phyloP scores from a whole-genome alignment of 1,284 basidiomycete genomes.

The Irpex sp. region DNA sequence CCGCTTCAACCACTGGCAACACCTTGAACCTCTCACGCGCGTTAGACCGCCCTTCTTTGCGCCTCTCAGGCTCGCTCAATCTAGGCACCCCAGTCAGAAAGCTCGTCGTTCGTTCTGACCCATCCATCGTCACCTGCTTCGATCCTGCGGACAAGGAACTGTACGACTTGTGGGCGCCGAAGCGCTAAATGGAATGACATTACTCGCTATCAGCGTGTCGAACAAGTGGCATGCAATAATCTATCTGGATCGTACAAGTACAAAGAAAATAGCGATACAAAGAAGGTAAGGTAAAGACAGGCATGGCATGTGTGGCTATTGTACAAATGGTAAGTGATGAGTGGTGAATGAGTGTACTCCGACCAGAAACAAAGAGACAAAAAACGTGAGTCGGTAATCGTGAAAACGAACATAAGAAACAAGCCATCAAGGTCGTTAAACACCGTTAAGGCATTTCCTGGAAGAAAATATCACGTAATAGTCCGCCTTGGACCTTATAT shows the following conservation, averaged over 20 bases:
- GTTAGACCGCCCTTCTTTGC: neutral
- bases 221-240: neutral
- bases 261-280: neutral
- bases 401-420: neutral
- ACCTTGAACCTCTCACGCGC: neutral
- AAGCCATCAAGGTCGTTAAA: conserved; percentile 3
- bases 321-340: conserved; percentile 1
- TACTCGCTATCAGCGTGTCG: neutral
- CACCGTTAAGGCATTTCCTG: neutral
- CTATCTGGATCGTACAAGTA: neutral
- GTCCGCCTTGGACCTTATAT: conserved; percentile 4
- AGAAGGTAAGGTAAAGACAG: conserved; percentile 6
- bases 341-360: neutral
- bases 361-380: neutral
- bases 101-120: conserved; percentile 55
- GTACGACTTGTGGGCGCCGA: conserved; percentile 71
- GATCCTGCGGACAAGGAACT: conserved; percentile 69
- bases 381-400: neutral
- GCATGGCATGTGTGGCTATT: neutral
- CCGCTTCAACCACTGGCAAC: neutral
- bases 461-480: neutral
- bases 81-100: conserved; percentile 33
- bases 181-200: conserved; percentile 16
- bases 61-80: conserved; percentile 8
- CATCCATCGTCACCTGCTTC: conserved; percentile 64